These are phyloP conservation scores for Calonectria pseudoreteaudii DNA, from an alignment of 2,329 filamentous ascomycete genomes.

Conservation along the genomic window DNA sequence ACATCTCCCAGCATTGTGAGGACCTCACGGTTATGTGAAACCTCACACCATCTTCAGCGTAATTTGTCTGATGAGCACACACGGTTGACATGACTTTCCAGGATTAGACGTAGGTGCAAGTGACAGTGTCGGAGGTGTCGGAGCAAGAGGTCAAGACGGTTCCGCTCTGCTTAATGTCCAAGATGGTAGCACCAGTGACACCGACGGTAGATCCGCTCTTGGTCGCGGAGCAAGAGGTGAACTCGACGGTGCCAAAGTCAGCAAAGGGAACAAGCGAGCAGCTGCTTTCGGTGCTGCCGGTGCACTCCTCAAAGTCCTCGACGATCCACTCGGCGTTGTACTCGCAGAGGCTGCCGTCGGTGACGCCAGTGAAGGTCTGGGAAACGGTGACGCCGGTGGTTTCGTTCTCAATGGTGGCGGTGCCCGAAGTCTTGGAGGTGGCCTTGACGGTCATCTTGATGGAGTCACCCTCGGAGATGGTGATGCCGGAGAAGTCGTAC, in stretches of 20 bases:
- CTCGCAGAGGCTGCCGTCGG: slow-evolving; percentile 13
- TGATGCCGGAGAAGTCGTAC: slow-evolving; percentile 10
- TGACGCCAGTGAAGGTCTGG: slow-evolving; percentile 12
- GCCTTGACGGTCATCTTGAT: slow-evolving; percentile 19
- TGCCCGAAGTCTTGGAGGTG: slow-evolving; percentile 14
- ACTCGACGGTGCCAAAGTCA: slow-evolving; percentile 11
- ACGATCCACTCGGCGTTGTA: slow-evolving; percentile 20
- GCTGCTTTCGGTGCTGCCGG: not conserved
- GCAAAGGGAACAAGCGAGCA: slow-evolving; percentile 17
- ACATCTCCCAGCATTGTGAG: not conserved
- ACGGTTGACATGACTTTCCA: not conserved
- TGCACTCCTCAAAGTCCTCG: slow-evolving; percentile 11
- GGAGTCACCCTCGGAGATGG: slow-evolving; percentile 7
- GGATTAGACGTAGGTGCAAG: not conserved
- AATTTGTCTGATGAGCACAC: not conserved
- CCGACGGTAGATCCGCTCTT: slow-evolving; percentile 11
- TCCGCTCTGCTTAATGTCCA: slow-evolving; percentile 17
- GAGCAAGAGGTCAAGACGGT: slow-evolving; percentile 12
- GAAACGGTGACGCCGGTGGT: slow-evolving; percentile 1
- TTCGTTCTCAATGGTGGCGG: slow-evolving; percentile 12
- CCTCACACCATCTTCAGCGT: not conserved
- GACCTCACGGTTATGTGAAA: not conserved
- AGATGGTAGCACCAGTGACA: slow-evolving; percentile 10
- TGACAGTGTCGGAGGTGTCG: not conserved
- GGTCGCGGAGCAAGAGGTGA: slow-evolving; percentile 5